Percentiles rank a stretch among this genome's conserved stretches.
Conservation (phyloP, 176 grass and related monocot species). For the Oryza glumipatula region DNA sequence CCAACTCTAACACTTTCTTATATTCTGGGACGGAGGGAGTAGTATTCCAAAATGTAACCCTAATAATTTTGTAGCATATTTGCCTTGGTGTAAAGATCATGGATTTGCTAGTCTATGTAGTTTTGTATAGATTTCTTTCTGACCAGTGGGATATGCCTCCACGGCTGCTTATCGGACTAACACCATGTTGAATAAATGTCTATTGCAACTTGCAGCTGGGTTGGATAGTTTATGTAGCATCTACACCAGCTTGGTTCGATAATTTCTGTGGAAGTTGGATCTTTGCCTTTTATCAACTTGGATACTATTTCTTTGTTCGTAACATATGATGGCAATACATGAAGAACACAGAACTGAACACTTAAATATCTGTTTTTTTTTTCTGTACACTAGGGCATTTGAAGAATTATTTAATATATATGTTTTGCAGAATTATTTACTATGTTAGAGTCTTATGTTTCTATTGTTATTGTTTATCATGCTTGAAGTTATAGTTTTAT, state of each 20-base stretch:
- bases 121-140: slow-evolving; percentile 7
- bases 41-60: not conserved
- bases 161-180: not conserved
- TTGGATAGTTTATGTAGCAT: slow-evolving; percentile 26
- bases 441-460: not conserved
- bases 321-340: slow-evolving; percentile 6
- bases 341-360: not conserved
- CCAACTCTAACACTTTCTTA: too few species aligned
- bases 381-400: not conserved
- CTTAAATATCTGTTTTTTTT: slow-evolving; percentile 3
- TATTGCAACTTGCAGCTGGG: not conserved
- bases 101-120: not conserved
- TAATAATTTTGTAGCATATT: slow-evolving; percentile 11
- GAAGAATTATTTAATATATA: not conserved
- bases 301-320: not conserved
- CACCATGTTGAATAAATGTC: not conserved
- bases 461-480: slow-evolving; percentile 33
- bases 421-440: not conserved
- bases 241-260: slow-evolving; percentile 11
- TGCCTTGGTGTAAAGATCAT: not conserved
- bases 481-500: slow-evolving; percentile 36
- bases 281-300: not conserved
- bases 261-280: slow-evolving; percentile 30
- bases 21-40: too few species aligned
- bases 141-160: slow-evolving; percentile 7